A percentile compares a stretch with the other conserved stretches of the same genome.
These are phyloP conservation scores for Phialophora verrucosa DNA, from an alignment of 2,329 filamentous ascomycete genomes.

Conservation along the genomic window DNA sequence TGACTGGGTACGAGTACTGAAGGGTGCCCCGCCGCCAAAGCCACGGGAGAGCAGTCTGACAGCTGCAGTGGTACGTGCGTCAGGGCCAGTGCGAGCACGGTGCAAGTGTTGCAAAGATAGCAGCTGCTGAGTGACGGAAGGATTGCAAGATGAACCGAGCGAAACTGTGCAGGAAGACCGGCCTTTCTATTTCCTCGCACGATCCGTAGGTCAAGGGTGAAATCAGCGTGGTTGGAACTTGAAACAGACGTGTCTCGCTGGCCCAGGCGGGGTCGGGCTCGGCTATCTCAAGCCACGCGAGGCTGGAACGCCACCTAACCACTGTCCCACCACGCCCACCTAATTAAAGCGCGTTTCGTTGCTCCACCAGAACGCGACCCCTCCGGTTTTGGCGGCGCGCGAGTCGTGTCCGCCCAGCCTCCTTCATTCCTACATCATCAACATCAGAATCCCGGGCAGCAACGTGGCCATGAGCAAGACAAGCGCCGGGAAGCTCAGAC, in stretches of 20 bases:
- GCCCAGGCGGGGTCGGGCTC: not conserved
- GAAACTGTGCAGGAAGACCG: not conserved
- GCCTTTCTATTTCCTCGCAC: conserved; percentile 18
- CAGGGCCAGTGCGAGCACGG: not conserved
- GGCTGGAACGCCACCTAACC: conserved; percentile 11
- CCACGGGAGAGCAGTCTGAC: not conserved
- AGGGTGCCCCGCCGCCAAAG: not conserved
- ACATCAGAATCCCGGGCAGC: not conserved
- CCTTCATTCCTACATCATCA: not conserved
- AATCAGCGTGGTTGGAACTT: conserved; percentile 19
- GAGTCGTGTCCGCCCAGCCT: not conserved
- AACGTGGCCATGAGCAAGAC: not conserved
- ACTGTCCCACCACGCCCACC: not conserved
- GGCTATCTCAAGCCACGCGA: conserved; percentile 20
- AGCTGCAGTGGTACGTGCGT: conserved; percentile 3
- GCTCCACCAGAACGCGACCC: not conserved
- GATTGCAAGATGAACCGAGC: conserved; percentile 8
- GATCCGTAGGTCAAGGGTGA: not conserved
- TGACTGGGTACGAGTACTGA: too few species aligned
- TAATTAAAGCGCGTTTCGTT: conserved; percentile 6
- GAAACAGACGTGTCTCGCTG: not conserved
- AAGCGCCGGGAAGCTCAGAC: not conserved
- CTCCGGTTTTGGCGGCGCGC: too few species aligned
- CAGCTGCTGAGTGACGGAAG: conserved; percentile 4
- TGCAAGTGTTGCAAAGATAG: conserved; percentile 1